phyloP scores from a whole-genome alignment of 495 filamentous ascomycete species.

The Tirmania nivea region DNA sequence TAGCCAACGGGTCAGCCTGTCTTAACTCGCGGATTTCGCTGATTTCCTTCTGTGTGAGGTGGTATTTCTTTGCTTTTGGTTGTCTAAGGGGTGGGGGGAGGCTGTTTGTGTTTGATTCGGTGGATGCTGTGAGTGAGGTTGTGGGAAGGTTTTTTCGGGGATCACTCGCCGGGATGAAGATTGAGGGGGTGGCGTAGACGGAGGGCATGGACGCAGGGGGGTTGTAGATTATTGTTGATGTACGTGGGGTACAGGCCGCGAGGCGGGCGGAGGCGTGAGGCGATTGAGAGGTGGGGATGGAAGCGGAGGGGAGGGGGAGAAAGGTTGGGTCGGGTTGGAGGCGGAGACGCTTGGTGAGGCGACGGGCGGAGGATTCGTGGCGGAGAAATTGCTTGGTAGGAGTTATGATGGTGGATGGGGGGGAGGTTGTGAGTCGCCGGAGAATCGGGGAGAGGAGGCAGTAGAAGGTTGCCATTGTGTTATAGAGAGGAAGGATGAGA shows the following conservation, averaged over 20 bases:
- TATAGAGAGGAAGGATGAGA: too few species aligned
- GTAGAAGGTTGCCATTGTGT: neutral
- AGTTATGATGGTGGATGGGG: neutral
- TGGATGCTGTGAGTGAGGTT: slow-evolving; percentile 3
- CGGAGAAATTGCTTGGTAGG: slow-evolving; percentile 1
- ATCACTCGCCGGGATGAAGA: slow-evolving; percentile 70
- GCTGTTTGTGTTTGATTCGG: slow-evolving; percentile 2
- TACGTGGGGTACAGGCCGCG: slow-evolving; percentile 22
- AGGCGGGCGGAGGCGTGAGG: slow-evolving; percentile 47
- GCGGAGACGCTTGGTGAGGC: slow-evolving; percentile 14
- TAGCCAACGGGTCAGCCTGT: slow-evolving; percentile 50
- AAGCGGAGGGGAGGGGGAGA: neutral
- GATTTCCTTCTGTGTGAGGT: slow-evolving; percentile 52
- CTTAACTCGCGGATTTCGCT: slow-evolving; percentile 61
- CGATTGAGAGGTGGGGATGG: slow-evolving; percentile 17
- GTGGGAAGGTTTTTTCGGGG: slow-evolving; percentile 34
- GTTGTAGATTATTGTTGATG: slow-evolving; percentile 72
- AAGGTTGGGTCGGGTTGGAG: slow-evolving; percentile 11
- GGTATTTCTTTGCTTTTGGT: slow-evolving; percentile 39
- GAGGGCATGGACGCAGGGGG: slow-evolving; percentile 69
- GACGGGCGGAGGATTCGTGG: slow-evolving; percentile 11
- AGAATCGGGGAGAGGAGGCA: neutral
- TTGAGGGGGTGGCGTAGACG: slow-evolving; percentile 66
- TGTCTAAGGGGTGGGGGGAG: slow-evolving; percentile 36
- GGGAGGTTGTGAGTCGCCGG: neutral